phyloP scores from a whole-genome alignment of 768 basidiomycete species.

The Neoboletus brunneissimus region DNA sequence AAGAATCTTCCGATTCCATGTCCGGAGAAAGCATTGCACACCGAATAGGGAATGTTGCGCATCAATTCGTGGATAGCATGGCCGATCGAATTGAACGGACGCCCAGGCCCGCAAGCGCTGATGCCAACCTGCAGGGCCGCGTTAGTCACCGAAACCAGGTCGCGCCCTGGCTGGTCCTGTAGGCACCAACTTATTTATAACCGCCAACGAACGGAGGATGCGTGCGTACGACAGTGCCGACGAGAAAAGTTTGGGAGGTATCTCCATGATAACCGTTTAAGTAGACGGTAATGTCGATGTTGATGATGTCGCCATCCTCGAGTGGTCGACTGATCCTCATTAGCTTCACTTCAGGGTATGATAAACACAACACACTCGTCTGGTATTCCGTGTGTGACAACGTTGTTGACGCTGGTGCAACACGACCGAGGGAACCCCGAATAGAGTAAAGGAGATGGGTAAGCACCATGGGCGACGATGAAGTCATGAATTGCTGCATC shows the following conservation, averaged over 20 bases:
- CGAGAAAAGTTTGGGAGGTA: conserved; percentile 79
- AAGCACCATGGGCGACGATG: conserved; percentile 66
- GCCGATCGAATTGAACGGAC: conserved; percentile 68
- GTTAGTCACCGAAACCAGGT: conserved; percentile 62
- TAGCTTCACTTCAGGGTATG: neutral
- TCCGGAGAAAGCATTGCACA: conserved; percentile 73
- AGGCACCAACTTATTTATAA: neutral
- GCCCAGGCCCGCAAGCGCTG: conserved; percentile 68
- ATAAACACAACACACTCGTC: conserved; percentile 61
- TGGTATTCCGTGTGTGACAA: conserved; percentile 86
- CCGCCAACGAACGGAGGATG: neutral
- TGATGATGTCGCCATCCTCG: conserved; percentile 81
- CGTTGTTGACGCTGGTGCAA: conserved; percentile 79
- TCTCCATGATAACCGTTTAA: conserved; percentile 87
- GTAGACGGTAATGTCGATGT: conserved; percentile 85
- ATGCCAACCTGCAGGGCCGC: conserved; percentile 70
- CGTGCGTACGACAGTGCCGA: conserved; percentile 68
- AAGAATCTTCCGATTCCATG: conserved; percentile 86
- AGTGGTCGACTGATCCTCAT: conserved; percentile 66
- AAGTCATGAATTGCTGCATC: conserved; percentile 71
- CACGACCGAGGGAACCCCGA: conserved; percentile 49
- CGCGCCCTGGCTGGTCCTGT: conserved; percentile 67
- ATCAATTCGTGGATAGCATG: conserved; percentile 59
- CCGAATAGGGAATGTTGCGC: conserved; percentile 42
- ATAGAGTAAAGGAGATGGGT: conserved; percentile 84